A percentile compares a stretch with the other conserved stretches of the same genome.
Evolutionary conservation across 2,329 filamentous ascomycete genomes (phyloP).

Genomic region (Fusarium clavum): DNA sequence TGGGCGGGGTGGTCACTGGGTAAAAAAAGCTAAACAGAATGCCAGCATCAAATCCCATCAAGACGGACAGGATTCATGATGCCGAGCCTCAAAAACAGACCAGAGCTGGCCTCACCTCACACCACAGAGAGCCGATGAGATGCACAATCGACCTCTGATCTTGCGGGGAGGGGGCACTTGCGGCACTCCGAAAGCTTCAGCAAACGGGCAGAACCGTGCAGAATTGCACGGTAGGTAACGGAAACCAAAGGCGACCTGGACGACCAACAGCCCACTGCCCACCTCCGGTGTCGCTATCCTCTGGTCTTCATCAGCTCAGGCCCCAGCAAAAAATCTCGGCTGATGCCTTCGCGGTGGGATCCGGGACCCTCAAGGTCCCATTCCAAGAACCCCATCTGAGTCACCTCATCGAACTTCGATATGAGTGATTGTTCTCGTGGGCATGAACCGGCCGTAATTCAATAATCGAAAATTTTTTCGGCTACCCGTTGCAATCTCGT

Average conservation of each 20-base stretch:
- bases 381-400: constrained; percentile 39
- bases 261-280: constrained; percentile 46
- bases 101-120: constrained; percentile 41
- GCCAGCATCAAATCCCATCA: constrained; percentile 32
- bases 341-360: constrained; percentile 46
- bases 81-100: constrained; percentile 39
- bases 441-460: constrained; percentile 36
- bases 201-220: constrained; percentile 47
- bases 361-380: constrained; percentile 43
- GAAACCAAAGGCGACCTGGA: constrained; percentile 41
- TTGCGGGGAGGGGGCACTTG: constrained; percentile 35
- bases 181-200: constrained; percentile 37
- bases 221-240: constrained; percentile 42
- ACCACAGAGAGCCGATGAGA: constrained; percentile 40
- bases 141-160: constrained; percentile 32
- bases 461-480: constrained; percentile 31
- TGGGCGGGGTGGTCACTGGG: constrained; percentile 34
- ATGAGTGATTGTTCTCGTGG: constrained; percentile 37
- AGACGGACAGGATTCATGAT: constrained; percentile 32
- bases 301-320: constrained; percentile 46
- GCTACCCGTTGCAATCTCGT: constrained; percentile 35
- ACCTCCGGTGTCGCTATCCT: constrained; percentile 48
- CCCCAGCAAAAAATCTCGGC: constrained; percentile 46
- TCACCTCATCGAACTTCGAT: constrained; percentile 44
- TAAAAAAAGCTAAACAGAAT: constrained; percentile 23